phyloP scores from a whole-genome alignment of 768 basidiomycete genomes.

The Mycena floridula region DNA sequence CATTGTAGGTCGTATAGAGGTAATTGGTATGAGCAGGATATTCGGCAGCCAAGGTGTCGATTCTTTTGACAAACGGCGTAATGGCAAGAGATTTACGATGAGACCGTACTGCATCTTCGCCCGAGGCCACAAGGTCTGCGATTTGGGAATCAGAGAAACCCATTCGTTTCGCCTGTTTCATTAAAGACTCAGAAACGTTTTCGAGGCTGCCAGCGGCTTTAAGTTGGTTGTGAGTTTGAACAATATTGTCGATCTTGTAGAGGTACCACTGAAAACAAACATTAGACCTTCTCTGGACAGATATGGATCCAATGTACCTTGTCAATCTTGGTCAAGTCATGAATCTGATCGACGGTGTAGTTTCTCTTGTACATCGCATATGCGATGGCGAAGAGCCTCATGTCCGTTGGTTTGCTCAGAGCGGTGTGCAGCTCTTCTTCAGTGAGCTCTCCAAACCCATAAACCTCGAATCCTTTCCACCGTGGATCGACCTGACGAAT shows the following conservation, averaged over 20 bases:
- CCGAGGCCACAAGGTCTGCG: constrained; percentile 66
- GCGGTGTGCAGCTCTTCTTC: constrained; percentile 80
- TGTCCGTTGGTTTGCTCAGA: constrained; percentile 83
- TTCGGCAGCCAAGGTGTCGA: constrained; percentile 98
- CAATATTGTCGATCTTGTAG: constrained; percentile 98
- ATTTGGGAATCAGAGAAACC: constrained; percentile 96
- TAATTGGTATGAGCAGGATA: constrained; percentile 99
- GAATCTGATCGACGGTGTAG: constrained; percentile 85
- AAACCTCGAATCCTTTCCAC: constrained; percentile 97
- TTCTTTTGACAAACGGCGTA: constrained; percentile 97
- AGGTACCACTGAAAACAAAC: constrained; percentile 75
- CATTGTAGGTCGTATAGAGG: constrained; percentile 99
- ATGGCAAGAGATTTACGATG: constrained; percentile 83
- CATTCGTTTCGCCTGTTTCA: constrained; percentile 86
- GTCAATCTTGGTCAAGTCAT: constrained; percentile 97
- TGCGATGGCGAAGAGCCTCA: constrained; percentile 94
- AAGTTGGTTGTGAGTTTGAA: constrained; percentile 75
- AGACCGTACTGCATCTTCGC: constrained; percentile 75
- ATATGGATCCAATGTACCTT: constrained; percentile 46
- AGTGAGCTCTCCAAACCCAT: constrained; percentile 33
- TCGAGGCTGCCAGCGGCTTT: constrained; percentile 66
- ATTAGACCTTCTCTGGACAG: background rate
- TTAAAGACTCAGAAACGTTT: constrained; percentile 65
- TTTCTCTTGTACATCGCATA: constrained; percentile 94
- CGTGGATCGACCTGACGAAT: constrained; percentile 96